phyloP scores from a whole-genome alignment of 1,284 basidiomycete genomes.

The Cronartium quercuum region DNA sequence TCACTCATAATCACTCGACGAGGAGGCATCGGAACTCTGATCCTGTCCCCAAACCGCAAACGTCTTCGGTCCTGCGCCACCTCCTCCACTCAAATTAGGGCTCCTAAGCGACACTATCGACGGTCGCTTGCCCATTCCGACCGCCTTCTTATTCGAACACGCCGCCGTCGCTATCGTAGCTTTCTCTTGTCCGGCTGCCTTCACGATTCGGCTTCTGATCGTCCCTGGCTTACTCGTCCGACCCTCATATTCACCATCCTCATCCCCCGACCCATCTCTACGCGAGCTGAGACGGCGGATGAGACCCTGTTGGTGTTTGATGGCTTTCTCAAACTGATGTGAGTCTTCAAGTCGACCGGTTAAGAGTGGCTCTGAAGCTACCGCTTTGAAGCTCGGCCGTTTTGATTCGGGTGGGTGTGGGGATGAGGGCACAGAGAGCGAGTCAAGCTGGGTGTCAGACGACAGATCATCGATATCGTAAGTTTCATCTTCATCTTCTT shows the following conservation, averaged over 20 bases:
- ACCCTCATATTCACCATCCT: background rate
- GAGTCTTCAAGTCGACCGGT: no score
- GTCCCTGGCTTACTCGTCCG: background rate
- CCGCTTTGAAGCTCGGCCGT: background rate
- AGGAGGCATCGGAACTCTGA: constrained; percentile 23
- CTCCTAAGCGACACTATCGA: no score
- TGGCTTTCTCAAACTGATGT: background rate
- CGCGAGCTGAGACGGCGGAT: background rate
- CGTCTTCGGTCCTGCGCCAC: constrained; percentile 1
- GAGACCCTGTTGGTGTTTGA: background rate
- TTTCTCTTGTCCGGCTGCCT: background rate
- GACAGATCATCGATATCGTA: constrained; percentile 75
- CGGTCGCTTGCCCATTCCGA: no score
- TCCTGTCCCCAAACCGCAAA: constrained; percentile 35
- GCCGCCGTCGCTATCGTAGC: background rate
- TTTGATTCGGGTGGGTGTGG: background rate
- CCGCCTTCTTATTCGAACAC: no score
- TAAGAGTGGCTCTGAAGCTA: background rate
- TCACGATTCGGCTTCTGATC: background rate
- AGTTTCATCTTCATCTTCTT: constrained; percentile 61
- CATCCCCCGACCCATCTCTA: background rate
- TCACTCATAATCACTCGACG: constrained; percentile 6
- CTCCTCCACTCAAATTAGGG: no score
- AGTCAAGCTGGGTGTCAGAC: background rate
- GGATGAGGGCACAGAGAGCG: background rate